Evolutionary conservation across 140 eudicot species (phyloP).

Genomic region (Senecio squalidus): DNA sequence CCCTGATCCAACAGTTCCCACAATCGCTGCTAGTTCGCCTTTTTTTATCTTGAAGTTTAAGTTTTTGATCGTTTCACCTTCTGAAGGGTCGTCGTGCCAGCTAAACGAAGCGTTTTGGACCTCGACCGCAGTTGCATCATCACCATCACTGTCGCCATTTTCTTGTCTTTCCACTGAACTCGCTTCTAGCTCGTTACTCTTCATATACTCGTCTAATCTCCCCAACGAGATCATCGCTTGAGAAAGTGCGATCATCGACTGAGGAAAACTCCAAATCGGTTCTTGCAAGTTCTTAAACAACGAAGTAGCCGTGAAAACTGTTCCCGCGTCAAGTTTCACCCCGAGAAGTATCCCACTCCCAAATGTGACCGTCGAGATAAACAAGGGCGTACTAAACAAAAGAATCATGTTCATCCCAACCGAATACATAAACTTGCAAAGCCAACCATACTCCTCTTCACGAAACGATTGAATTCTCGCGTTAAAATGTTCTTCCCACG

Average conservation of each 20-base stretch:
- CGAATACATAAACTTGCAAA: slow-evolving; percentile 53
- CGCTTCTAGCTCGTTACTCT: slow-evolving; percentile 50
- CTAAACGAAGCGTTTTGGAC: slow-evolving; percentile 50
- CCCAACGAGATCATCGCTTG: slow-evolving; percentile 68
- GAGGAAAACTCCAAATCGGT: slow-evolving; percentile 65
- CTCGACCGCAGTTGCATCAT: slow-evolving; percentile 35
- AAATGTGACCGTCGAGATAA: slow-evolving; percentile 55
- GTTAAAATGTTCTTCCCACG: slow-evolving; percentile 82
- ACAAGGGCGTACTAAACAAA: slow-evolving; percentile 52
- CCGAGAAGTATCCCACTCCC: slow-evolving; percentile 44
- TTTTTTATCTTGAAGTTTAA: slow-evolving; percentile 54
- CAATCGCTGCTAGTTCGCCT: slow-evolving; percentile 83
- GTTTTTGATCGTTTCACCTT: slow-evolving; percentile 12
- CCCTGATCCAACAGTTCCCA: slow-evolving; percentile 93
- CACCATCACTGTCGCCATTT: slow-evolving; percentile 12
- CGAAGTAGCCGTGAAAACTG: slow-evolving; percentile 71
- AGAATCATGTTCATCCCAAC: slow-evolving; percentile 34
- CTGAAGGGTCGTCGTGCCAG: slow-evolving; percentile 67
- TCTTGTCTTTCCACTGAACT: slow-evolving; percentile 45
- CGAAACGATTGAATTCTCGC: slow-evolving; percentile 43
- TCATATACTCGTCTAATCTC: slow-evolving; percentile 59
- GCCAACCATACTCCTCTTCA: slow-evolving; percentile 58
- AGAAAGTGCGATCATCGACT: slow-evolving; percentile 60
- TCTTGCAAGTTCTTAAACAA: slow-evolving; percentile 65
- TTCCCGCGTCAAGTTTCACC: slow-evolving; percentile 41